Conservation (phyloP, 176 grass and related monocot species). For the Eremochloa ophiuroides region DNA sequence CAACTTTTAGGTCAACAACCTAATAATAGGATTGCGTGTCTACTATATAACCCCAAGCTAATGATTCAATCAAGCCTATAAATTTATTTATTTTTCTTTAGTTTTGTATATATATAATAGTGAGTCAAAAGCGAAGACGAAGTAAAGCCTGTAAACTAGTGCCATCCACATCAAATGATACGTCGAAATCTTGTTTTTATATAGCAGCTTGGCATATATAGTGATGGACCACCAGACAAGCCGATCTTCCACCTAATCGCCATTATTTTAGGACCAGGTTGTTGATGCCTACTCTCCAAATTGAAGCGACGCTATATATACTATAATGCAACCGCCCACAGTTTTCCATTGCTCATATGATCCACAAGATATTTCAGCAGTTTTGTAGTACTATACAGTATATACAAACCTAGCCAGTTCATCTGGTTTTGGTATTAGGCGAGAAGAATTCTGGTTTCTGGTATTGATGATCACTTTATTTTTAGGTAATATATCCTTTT, state of each 20-base stretch:
- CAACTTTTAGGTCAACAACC: neutral
- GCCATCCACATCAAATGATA: constrained; percentile 19
- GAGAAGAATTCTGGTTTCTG: neutral
- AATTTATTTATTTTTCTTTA: neutral
- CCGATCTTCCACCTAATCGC: constrained; percentile 23
- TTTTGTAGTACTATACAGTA: neutral
- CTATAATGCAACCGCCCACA: neutral
- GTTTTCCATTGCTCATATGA: neutral
- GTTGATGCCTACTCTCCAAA: constrained; percentile 1
- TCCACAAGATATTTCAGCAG: neutral
- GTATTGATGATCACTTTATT: constrained; percentile 1
- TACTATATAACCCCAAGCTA: neutral
- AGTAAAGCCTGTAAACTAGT: neutral
- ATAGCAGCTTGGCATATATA: constrained; percentile 1
- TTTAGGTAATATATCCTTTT: too few species aligned
- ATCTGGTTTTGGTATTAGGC: neutral
- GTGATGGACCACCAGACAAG: constrained; percentile 12
- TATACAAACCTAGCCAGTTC: neutral
- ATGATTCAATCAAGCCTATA: neutral
- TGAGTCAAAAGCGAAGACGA: neutral
- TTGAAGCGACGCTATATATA: neutral
- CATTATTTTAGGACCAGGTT: constrained; percentile 22
- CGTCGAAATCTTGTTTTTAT: constrained; percentile 1
- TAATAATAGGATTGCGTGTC: neutral
- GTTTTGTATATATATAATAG: neutral